phyloP scores from a whole-genome alignment of 345 rosid genomes.

The Diplotaxis tenuifolia region DNA sequence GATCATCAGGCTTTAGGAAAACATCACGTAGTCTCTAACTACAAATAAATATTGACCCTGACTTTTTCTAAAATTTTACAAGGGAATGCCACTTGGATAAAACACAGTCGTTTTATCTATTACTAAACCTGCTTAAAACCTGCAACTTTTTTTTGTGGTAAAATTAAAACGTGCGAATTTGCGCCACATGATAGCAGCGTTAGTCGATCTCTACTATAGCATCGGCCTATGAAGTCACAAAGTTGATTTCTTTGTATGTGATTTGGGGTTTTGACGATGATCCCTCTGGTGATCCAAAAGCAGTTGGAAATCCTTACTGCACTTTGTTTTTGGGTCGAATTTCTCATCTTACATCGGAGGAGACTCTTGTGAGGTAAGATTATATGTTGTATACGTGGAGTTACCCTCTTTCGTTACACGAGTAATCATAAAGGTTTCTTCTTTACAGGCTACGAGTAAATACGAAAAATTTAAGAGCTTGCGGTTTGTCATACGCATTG shows the following conservation, averaged over 20 bases:
- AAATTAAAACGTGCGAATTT: no score
- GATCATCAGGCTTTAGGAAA: no score
- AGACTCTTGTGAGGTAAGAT: conserved; percentile 56
- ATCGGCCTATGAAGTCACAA: conserved; percentile 47
- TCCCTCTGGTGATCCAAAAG: conserved; percentile 74
- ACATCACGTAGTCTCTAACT: no score
- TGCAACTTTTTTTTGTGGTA: no score
- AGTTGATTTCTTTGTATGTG: no score
- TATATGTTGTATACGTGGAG: neutral
- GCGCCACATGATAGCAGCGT: conserved; percentile 79
- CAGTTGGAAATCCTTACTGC: conserved; percentile 71
- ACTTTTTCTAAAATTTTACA: no score
- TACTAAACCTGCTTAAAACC: no score
- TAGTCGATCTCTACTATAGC: conserved; percentile 72
- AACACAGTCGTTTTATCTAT: no score
- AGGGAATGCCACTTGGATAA: no score
- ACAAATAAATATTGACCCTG: no score
- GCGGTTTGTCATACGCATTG: conserved; percentile 90
- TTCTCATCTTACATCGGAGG: conserved; percentile 70
- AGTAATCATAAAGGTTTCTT: neutral
- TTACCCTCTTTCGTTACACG: neutral
- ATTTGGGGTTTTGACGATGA: conserved; percentile 58
- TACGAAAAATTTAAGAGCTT: conserved; percentile 76
- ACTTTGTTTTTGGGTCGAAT: conserved; percentile 78
- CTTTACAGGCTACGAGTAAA: conserved; percentile 72